Conservation (phyloP, 495 filamentous ascomycete genomes). For the Ascodesmis nigricans region DNA sequence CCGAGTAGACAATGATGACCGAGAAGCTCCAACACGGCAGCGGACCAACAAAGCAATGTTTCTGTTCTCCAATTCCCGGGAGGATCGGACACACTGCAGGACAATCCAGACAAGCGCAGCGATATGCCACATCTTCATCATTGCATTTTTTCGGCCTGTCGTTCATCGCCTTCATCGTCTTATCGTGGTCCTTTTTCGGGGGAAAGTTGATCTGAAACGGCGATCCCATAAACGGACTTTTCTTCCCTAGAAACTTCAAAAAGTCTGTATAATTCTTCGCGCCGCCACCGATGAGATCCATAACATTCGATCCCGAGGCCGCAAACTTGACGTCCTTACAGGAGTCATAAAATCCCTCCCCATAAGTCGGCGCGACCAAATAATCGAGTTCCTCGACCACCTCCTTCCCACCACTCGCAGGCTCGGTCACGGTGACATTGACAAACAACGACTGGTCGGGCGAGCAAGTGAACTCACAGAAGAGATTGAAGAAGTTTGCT, state of each 20-base stretch:
- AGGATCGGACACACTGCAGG: conserved; percentile 62
- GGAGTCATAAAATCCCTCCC: conserved; percentile 77
- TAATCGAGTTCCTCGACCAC: conserved; percentile 78
- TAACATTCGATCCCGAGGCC: conserved; percentile 71
- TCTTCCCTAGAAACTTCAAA: conserved; percentile 75
- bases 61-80: conserved; percentile 40
- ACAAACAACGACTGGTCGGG: conserved; percentile 88
- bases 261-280: conserved; percentile 75
- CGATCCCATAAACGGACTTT: conserved; percentile 57
- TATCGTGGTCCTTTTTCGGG: conserved; percentile 26
- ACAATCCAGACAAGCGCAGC: conserved; percentile 87
- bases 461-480: conserved; percentile 94
- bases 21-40: conserved; percentile 81
- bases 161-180: conserved; percentile 39
- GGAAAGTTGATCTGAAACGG: conserved; percentile 96
- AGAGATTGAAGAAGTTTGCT: conserved; percentile 91
- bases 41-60: conserved; percentile 60
- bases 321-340: conserved; percentile 98
- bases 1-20: conserved; percentile 64
- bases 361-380: conserved; percentile 68
- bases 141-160: conserved; percentile 63
- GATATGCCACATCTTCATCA: conserved; percentile 57
- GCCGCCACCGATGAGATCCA: conserved; percentile 85
- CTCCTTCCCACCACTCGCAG: conserved; percentile 40
- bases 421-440: conserved; percentile 62